Percentiles rank a stretch among this genome's conserved stretches.
Evolutionary conservation across 1,139 yeast species (phyloP).

Genomic region (Petasospora fabianii): DNA sequence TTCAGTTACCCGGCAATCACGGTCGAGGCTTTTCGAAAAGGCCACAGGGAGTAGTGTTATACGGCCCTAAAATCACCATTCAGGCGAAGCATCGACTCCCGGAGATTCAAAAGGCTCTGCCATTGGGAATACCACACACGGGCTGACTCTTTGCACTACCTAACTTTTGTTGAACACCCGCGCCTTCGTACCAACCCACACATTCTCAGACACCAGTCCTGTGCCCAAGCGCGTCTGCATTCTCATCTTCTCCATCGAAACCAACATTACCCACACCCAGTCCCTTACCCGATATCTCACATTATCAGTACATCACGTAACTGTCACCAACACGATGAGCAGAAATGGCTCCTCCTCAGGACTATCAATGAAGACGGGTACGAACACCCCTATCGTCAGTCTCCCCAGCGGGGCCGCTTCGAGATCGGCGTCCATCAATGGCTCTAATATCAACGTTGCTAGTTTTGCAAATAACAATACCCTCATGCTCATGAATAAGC

Average conservation of each 20-base stretch:
- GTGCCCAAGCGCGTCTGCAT: conserved; percentile 1
- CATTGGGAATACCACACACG: too few relatives aligned
- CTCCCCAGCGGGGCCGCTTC: conserved; percentile 10
- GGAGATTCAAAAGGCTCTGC: too few relatives aligned
- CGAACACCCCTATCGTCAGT: conserved; percentile 9
- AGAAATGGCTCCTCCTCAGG: conserved; percentile 4
- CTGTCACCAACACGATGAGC: background rate
- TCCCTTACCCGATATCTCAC: too few relatives aligned
- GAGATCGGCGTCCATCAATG: conserved; percentile 11
- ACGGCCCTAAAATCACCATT: too few relatives aligned
- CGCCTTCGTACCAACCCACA: too few relatives aligned
- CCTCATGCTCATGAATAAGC: conserved; percentile 53
- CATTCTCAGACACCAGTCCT: background rate
- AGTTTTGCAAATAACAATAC: conserved; percentile 23
- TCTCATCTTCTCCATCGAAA: background rate
- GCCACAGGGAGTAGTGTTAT: too few relatives aligned
- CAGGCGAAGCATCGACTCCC: too few relatives aligned
- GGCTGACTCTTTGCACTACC: too few relatives aligned
- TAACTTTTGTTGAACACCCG: too few relatives aligned
- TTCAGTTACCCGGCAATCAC: conserved; percentile 9
- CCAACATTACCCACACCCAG: too few relatives aligned
- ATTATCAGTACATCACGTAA: background rate
- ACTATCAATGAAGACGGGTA: conserved; percentile 7
- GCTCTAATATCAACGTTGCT: conserved; percentile 10
- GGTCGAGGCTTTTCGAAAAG: conserved; percentile 1